Evolutionary conservation across 1,284 basidiomycete species (phyloP), one percentile per base, ranked within the genome.

Genomic region (Malassezia vespertilionis): DNA sequence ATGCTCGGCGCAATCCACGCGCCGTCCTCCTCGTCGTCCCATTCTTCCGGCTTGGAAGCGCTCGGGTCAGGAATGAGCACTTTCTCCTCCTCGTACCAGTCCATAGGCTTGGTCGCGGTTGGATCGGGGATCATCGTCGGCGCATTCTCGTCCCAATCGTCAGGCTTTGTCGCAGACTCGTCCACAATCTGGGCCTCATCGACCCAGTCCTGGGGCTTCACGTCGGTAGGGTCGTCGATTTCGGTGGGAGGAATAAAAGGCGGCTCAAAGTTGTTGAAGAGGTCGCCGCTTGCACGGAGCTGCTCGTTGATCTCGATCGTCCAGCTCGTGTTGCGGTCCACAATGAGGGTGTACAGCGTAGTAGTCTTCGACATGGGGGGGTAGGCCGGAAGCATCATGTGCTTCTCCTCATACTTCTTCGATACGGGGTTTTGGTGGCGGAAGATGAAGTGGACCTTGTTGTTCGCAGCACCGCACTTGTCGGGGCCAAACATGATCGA

Each of bases 11-110:
- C 80, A 53, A 95, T 79, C 88, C 89, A 99, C 30, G 96, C 91
- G 72, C 93, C 93, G 65, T 97, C 91, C 72, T 97, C 91, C 73
- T 96, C 93, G 61, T 97, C 86, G 69, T 95, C 90, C 93, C 93
- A 99, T 74, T 99, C 93, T 72, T 96, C 91, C 23, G 93, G 93
- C 79, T 96, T 96, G 75, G 83, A 80, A 36, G 88, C 83, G 60
- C 89, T 85, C 2, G 93, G 90, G 72, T 97, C 93, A 40, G 88
- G 80, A 58, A 96, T 80, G 41, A 74, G 77, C 50, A 79, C 73
- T 3, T 83, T 80, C 72, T 96, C 90, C 53, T 95, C 76, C 59
- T 86, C 87, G 56, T 96, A 80, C 93, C 93, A 99, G 66, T 86
- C 89, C 54, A 83, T 86, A 40, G 93, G 93, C 76, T 86, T 91